These are phyloP conservation scores for Moesziomyces globuligerus DNA, from an alignment of 1,284 basidiomycete species.

Conservation along the genomic window DNA sequence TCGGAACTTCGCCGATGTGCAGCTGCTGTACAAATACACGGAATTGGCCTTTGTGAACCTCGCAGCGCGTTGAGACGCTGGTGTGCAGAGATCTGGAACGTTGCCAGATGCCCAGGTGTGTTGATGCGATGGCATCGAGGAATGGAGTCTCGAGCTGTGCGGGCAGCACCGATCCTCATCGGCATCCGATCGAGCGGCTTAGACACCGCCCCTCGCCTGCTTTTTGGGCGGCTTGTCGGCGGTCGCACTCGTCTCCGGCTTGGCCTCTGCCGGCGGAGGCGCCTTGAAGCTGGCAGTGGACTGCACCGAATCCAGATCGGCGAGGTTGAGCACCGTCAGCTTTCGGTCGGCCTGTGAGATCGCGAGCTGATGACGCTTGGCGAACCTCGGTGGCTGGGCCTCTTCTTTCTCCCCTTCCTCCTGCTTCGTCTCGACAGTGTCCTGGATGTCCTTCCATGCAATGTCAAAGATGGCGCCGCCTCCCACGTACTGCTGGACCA, in stretches of 20 bases:
- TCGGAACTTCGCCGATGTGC: not conserved
- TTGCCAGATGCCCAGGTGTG: too few species aligned
- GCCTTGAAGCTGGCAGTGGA: constrained; percentile 25
- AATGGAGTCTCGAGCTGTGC: too few species aligned
- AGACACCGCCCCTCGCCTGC: constrained; percentile 34
- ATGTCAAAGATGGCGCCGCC: constrained; percentile 52
- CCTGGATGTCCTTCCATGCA: constrained; percentile 44
- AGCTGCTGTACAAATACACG: not conserved
- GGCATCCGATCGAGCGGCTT: not conserved
- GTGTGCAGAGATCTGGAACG: too few species aligned
- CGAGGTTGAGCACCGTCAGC: constrained; percentile 57
- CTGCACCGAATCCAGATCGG: constrained; percentile 31
- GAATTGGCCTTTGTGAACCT: too few species aligned
- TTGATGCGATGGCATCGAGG: too few species aligned
- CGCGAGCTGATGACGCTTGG: constrained; percentile 53
- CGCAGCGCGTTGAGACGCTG: not conserved
- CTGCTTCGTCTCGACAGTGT: constrained; percentile 34
- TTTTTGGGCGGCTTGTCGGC: constrained; percentile 41
- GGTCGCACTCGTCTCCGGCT: constrained; percentile 17
- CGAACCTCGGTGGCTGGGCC: constrained; percentile 13
- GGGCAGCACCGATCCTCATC: too few species aligned
- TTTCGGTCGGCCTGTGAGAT: constrained; percentile 60
- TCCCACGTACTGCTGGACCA: constrained; percentile 51
- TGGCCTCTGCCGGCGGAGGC: constrained; percentile 18
- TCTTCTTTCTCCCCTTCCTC: constrained; percentile 32